These are phyloP conservation scores for Brasilioporus rufonigricans DNA, from an alignment of 768 basidiomycete species.

Conservation along the genomic window DNA sequence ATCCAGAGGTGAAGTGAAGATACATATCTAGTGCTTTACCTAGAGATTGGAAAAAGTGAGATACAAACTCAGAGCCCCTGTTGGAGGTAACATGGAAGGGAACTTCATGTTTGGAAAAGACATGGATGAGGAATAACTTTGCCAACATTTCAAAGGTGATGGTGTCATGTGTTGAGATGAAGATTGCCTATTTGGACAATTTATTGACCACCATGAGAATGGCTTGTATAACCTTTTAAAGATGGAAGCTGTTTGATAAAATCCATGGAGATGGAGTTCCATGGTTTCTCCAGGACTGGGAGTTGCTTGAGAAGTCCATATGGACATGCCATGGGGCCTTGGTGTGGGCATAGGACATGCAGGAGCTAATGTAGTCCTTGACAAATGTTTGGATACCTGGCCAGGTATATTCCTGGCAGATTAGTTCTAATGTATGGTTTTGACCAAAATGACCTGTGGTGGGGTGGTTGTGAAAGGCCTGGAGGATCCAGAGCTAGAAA, in stretches of 20 bases:
- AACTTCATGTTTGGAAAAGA: neutral
- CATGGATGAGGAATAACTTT: neutral
- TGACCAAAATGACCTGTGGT: neutral
- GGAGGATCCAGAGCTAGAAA: neutral
- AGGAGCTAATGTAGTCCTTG: neutral
- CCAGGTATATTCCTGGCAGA: neutral
- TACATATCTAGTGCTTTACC: neutral
- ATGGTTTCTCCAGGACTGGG: neutral
- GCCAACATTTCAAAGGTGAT: neutral
- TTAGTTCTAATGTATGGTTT: neutral
- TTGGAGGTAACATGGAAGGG: neutral
- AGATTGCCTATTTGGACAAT: neutral
- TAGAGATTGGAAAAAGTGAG: neutral
- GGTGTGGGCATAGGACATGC: neutral
- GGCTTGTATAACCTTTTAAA: neutral
- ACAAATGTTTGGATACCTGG: neutral
- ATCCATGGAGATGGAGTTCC: neutral
- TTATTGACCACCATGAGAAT: neutral
- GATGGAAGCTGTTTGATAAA: neutral
- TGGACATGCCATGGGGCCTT: neutral
- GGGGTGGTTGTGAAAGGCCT: neutral
- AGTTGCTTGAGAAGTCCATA: neutral
- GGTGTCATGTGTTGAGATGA: neutral
- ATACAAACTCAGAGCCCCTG: neutral
- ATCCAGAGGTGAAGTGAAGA: neutral